Conservation (phyloP, 106 monocot species). For the Dendrobium catenatum region DNA sequence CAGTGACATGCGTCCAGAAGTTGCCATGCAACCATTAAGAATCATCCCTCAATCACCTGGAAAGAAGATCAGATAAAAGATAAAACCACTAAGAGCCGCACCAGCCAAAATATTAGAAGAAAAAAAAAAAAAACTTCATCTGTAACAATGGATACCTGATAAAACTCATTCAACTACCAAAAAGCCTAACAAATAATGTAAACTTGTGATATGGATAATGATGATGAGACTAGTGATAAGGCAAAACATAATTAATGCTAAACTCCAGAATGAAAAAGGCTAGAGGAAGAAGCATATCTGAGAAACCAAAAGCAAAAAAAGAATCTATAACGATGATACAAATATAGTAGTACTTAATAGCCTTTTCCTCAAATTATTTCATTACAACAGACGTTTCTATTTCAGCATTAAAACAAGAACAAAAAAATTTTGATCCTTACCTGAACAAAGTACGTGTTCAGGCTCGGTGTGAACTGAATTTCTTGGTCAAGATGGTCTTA, state of each 20-base stretch:
- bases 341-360: neutral
- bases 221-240: neutral
- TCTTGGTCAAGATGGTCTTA: too few species aligned
- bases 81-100: neutral
- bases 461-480: too few species aligned
- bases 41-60: conserved; percentile 26
- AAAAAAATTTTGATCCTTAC: too few species aligned
- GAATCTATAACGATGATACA: neutral
- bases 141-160: neutral
- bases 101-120: neutral
- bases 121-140: neutral
- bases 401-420: too few species aligned
- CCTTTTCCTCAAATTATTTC: neutral
- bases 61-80: neutral
- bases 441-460: too few species aligned
- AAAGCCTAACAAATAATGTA: neutral
- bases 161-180: neutral
- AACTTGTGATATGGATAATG: neutral
- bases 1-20: conserved; percentile 16
- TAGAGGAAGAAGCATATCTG: neutral
- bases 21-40: conserved; percentile 38
- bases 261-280: neutral
- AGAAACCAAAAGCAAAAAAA: neutral
- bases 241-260: neutral
- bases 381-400: too few species aligned